phyloP scores from a whole-genome alignment of 805 yeast genomes.

The Cyberlindnera bimundalis region DNA sequence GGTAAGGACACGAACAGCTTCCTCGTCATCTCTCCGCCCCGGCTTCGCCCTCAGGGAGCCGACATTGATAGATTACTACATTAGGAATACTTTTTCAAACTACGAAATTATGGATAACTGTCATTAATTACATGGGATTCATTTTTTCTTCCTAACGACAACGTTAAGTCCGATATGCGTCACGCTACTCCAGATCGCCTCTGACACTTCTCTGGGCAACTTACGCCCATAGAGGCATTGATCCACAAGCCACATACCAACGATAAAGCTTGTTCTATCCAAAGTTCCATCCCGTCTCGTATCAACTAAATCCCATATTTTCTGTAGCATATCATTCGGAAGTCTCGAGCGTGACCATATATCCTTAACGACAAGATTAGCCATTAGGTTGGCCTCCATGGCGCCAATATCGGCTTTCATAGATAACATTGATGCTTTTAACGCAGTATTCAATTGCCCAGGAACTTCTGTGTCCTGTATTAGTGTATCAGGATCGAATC shows the following conservation, averaged over 20 bases:
- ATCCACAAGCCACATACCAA: slow-evolving; percentile 98
- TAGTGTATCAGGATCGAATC: slow-evolving; percentile 19
- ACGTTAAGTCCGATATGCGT: slow-evolving; percentile 42
- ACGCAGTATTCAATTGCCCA: slow-evolving; percentile 25
- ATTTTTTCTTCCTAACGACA: slow-evolving; percentile 21
- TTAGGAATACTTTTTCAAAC: too few relatives aligned
- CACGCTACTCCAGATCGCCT: slow-evolving; percentile 79
- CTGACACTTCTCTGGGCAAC: slow-evolving; percentile 66
- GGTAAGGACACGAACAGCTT: too few relatives aligned
- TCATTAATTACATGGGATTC: too few relatives aligned
- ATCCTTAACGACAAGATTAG: slow-evolving; percentile 58
- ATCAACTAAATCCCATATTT: slow-evolving; percentile 73
- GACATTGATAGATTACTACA: too few relatives aligned
- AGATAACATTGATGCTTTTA: slow-evolving; percentile 30
- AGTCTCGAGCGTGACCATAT: slow-evolving; percentile 80
- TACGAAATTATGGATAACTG: too few relatives aligned
- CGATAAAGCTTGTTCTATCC: slow-evolving; percentile 76
- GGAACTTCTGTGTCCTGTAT: slow-evolving; percentile 18
- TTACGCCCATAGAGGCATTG: slow-evolving; percentile 94
- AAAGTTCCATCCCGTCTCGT: slow-evolving; percentile 67
- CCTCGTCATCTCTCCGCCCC: too few relatives aligned
- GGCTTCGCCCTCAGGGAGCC: too few relatives aligned
- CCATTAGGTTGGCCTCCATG: slow-evolving; percentile 28
- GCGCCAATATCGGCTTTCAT: slow-evolving; percentile 19
- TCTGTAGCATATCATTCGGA: slow-evolving; percentile 54